Evolutionary conservation across 441 rosid genomes (phyloP).

Genomic region (Viola pubescens): DNA sequence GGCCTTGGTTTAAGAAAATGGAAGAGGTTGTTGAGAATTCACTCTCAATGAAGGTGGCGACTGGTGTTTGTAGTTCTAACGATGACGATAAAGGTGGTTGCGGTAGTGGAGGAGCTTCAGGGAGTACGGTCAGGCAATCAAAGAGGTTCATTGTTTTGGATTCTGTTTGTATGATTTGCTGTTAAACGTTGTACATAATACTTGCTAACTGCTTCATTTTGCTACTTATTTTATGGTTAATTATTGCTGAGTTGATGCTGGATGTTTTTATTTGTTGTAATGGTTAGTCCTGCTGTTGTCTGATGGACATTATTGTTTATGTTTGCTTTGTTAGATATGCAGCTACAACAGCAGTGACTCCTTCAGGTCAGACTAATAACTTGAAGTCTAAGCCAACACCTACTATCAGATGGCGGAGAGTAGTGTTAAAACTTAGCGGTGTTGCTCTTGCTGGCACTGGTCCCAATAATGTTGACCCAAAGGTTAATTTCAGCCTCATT

Average conservation of each 20-base stretch:
- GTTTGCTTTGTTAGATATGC: constrained; percentile 32
- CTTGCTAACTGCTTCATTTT: neutral
- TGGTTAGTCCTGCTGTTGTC: neutral
- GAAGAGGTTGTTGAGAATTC: constrained; percentile 69
- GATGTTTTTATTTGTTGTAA: neutral
- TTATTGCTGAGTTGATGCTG: no score
- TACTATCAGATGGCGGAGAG: constrained; percentile 75
- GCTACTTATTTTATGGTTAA: no score
- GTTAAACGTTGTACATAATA: no score
- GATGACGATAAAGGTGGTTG: constrained; percentile 15
- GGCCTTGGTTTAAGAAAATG: constrained; percentile 95
- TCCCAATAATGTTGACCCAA: constrained; percentile 63
- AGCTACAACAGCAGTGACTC: constrained; percentile 23
- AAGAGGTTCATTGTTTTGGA: constrained; percentile 34
- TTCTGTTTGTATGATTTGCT: no score
- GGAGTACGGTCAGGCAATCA: constrained; percentile 26
- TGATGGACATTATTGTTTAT: neutral
- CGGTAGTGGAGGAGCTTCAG: constrained; percentile 12
- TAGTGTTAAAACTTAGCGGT: constrained; percentile 74
- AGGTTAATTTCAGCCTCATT: constrained; percentile 29
- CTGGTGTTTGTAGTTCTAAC: constrained; percentile 8
- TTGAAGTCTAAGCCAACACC: constrained; percentile 37
- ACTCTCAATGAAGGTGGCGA: constrained; percentile 32
- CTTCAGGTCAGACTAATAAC: constrained; percentile 38
- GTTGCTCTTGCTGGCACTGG: constrained; percentile 62